phyloP scores from a whole-genome alignment of 257 asterid genomes.

The Jacaranda copaia region DNA sequence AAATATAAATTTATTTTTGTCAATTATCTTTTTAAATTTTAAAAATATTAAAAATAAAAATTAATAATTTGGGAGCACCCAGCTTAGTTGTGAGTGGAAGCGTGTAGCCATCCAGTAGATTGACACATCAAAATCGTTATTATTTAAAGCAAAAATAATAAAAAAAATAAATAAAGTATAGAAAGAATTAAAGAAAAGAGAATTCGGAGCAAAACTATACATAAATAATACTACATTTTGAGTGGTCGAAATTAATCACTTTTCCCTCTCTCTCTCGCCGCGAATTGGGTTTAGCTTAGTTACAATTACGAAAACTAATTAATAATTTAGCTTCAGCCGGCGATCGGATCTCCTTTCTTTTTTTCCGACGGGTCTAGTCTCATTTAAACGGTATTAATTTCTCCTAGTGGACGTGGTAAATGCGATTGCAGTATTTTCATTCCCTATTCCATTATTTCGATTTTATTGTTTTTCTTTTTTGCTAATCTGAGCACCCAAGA shows the following conservation, averaged over 20 bases:
- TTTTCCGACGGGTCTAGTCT: slow-evolving; percentile 4
- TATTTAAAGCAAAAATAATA: no score
- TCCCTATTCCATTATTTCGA: neutral
- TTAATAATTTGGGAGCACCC: no score
- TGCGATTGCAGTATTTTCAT: slow-evolving; percentile 15
- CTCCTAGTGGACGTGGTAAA: neutral
- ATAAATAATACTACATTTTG: no score
- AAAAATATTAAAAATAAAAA: no score
- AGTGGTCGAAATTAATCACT: neutral
- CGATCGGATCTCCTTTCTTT: slow-evolving; percentile 32
- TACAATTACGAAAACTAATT: neutral
- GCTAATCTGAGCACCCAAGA: neutral
- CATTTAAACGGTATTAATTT: slow-evolving; percentile 18
- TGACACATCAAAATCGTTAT: no score
- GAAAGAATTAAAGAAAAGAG: no score
- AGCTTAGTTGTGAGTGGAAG: no score
- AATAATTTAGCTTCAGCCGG: slow-evolving; percentile 29
- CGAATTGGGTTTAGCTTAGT: neutral
- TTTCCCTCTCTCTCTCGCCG: neutral
- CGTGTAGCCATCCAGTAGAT: no score
- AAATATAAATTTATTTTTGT: no score
- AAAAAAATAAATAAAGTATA: no score
- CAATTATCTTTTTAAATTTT: no score
- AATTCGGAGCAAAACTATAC: no score
- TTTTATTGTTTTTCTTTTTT: neutral